These are phyloP conservation scores for Xerocomus amazonicus DNA, from an alignment of 1,284 basidiomycete genomes.

Conservation along the genomic window DNA sequence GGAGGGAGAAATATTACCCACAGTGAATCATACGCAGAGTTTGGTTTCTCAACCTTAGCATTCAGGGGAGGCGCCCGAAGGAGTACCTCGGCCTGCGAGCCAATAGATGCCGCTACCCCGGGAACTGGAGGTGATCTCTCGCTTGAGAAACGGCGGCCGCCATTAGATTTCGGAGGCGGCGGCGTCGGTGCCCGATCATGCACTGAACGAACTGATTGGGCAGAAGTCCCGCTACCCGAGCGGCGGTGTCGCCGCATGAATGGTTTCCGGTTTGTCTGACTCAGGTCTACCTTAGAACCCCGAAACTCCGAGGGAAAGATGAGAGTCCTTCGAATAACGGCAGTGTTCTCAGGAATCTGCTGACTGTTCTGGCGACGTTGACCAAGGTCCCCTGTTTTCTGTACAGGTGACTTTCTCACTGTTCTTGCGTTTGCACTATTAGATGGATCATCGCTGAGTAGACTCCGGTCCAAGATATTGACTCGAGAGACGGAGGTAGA, in stretches of 20 bases:
- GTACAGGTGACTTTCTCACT: constrained; percentile 35
- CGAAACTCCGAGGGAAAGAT: constrained; percentile 67
- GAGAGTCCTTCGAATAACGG: constrained; percentile 71
- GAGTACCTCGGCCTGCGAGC: constrained; percentile 44
- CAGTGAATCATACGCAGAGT: constrained; percentile 71
- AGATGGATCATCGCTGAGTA: constrained; percentile 35
- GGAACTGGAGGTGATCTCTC: constrained; percentile 70
- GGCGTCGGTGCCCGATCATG: constrained; percentile 80
- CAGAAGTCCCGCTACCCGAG: constrained; percentile 52
- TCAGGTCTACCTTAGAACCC: constrained; percentile 51
- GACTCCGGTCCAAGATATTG: constrained; percentile 33
- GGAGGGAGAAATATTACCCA: constrained; percentile 39
- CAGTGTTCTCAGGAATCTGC: constrained; percentile 37
- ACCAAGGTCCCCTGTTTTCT: constrained; percentile 38
- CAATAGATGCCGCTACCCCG: constrained; percentile 51
- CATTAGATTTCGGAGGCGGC: constrained; percentile 61
- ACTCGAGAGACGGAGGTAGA: constrained; percentile 62
- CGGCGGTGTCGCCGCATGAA: constrained; percentile 49
- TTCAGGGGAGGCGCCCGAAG: constrained; percentile 41
- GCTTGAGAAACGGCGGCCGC: constrained; percentile 57
- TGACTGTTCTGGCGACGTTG: constrained; percentile 40
- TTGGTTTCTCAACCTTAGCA: constrained; percentile 54
- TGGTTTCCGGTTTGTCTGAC: constrained; percentile 51
- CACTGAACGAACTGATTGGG: constrained; percentile 57
- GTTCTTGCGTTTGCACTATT: constrained; percentile 33